Conservation (phyloP, 1,284 basidiomycete species). For the Ceratobasidium sp. region DNA sequence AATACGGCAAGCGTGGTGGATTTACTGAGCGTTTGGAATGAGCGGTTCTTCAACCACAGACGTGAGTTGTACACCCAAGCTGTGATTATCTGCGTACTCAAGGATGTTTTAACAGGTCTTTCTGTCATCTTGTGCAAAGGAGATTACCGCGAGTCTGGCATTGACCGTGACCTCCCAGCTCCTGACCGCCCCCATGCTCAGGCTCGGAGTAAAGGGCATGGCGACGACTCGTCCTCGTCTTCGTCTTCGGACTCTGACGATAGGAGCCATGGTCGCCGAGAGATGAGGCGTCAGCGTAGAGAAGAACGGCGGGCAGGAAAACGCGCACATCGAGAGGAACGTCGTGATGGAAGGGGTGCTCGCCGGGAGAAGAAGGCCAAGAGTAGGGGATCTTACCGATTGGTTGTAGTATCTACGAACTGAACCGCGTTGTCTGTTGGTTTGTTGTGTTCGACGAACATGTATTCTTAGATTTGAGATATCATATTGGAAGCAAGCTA, state of each 20-base stretch:
- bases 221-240: conserved; percentile 13
- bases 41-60: conserved; percentile 26
- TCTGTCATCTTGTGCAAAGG: conserved; percentile 20
- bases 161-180: neutral
- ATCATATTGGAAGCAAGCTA: conserved; percentile 20
- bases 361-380: conserved; percentile 19
- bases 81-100: neutral
- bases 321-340: conserved; percentile 9
- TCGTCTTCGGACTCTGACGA: conserved; percentile 13
- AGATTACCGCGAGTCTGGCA: conserved; percentile 11
- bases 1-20: neutral
- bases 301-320: conserved; percentile 2
- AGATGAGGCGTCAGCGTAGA: neutral
- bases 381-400: neutral
- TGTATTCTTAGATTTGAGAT: conserved; percentile 8
- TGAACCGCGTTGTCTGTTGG: neutral
- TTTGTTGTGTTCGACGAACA: neutral
- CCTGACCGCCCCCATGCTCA: conserved; percentile 22
- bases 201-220: neutral
- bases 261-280: neutral
- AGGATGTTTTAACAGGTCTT: conserved; percentile 7
- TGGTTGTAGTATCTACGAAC: conserved; percentile 22
- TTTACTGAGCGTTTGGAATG: conserved; percentile 23
- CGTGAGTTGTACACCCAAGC: neutral
- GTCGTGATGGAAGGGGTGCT: neutral